Evolutionary conservation across 768 basidiomycete species (phyloP).

Genomic region (Termitomyces sp.): DNA sequence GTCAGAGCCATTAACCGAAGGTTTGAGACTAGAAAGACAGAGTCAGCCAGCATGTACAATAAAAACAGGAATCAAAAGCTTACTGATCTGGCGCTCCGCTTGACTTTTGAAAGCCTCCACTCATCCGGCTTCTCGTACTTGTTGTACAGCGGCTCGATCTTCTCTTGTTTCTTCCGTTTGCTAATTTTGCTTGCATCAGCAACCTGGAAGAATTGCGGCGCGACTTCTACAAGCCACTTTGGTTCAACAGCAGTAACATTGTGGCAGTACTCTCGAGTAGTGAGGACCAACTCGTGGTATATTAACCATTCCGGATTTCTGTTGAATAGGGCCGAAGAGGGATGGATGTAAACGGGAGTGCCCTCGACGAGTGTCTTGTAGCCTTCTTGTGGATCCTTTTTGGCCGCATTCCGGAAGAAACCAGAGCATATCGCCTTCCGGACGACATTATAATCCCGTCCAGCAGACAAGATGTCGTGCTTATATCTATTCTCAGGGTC

Average conservation of each 20-base stretch:
- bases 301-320: slow-evolving; percentile 94
- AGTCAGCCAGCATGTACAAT: slow-evolving; percentile 15
- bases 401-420: slow-evolving; percentile 97
- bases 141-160: slow-evolving; percentile 94
- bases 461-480: slow-evolving; percentile 92
- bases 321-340: slow-evolving; percentile 95
- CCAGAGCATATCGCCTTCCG: slow-evolving; percentile 96
- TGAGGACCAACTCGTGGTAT: slow-evolving; percentile 93
- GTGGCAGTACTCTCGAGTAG: slow-evolving; percentile 92
- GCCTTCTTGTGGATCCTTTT: slow-evolving; percentile 97
- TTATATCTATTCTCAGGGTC: slow-evolving; percentile 62
- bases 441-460: slow-evolving; percentile 87
- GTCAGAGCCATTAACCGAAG: slow-evolving; percentile 51
- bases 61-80: slow-evolving; percentile 13
- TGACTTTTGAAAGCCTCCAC: slow-evolving; percentile 92
- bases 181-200: slow-evolving; percentile 97
- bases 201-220: slow-evolving; percentile 98
- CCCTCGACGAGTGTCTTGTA: slow-evolving; percentile 98
- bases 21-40: slow-evolving; percentile 72
- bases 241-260: slow-evolving; percentile 95
- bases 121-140: slow-evolving; percentile 94
- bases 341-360: slow-evolving; percentile 99
- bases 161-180: slow-evolving; percentile 92
- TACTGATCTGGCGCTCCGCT: slow-evolving; percentile 83
- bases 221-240: slow-evolving; percentile 97